phyloP scores from a whole-genome alignment of 73 alveolate species.

The Tetrahymena thermophila region DNA sequence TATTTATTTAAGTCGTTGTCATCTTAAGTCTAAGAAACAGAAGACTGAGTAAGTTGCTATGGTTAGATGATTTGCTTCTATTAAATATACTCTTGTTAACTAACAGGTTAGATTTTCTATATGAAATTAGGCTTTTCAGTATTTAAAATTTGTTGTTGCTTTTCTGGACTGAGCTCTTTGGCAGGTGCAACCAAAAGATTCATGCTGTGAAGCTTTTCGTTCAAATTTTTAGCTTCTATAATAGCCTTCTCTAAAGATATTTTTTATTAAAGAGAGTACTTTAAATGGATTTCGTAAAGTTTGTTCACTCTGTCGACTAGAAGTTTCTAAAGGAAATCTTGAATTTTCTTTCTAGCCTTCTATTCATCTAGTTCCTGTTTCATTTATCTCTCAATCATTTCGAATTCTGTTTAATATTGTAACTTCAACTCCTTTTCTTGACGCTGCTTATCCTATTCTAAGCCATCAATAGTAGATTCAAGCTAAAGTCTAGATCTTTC shows the following conservation, averaged over 20 bases:
- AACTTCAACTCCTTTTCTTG: not conserved
- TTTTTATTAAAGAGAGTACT: not conserved
- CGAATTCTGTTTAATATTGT: not conserved
- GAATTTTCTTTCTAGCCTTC: not conserved
- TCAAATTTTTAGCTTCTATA: not conserved
- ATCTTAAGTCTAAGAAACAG: not conserved
- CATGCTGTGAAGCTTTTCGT: not conserved
- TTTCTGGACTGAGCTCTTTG: not conserved
- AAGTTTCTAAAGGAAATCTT: not conserved
- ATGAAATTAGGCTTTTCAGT: not conserved
- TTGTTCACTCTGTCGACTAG: not conserved
- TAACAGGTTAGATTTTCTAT: not conserved
- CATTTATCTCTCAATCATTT: not conserved
- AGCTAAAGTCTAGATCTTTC: not conserved
- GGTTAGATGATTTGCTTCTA: not conserved
- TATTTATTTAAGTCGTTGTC: not conserved
- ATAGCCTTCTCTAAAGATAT: not conserved
- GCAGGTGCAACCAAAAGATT: not conserved
- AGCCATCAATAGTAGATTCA: not conserved
- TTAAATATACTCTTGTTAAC: not conserved
- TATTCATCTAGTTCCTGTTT: not conserved
- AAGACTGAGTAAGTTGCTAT: not conserved
- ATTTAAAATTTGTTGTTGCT: not conserved
- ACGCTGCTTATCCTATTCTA: not conserved
- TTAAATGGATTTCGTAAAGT: not conserved